Percentiles rank a stretch among this genome's conserved stretches.
phyloP scores from a whole-genome alignment of 2,329 filamentous ascomycete species.

The Orbilia blumenaviensis region DNA sequence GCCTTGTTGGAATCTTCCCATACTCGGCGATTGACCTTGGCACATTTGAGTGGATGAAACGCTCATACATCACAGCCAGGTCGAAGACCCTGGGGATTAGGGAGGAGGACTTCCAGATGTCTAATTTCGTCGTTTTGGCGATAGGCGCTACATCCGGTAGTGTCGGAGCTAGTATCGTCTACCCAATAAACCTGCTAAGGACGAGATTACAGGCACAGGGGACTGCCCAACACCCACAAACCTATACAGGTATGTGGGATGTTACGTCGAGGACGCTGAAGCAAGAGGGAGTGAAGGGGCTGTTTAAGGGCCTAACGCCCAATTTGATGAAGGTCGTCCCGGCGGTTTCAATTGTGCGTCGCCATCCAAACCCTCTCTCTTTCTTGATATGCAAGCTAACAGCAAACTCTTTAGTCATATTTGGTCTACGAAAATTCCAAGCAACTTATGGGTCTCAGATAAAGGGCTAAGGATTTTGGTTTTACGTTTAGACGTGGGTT shows the following conservation, averaged over 20 bases:
- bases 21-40: constrained; percentile 97
- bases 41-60: constrained; percentile 93
- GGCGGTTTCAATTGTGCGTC: constrained; percentile 80
- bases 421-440: constrained; percentile 93
- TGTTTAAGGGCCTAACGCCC: constrained; percentile 94
- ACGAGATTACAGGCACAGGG: constrained; percentile 90
- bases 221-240: constrained; percentile 86
- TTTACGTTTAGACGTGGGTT: constrained; percentile 17
- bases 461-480: constrained; percentile 54
- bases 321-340: constrained; percentile 97
- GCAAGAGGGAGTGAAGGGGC: constrained; percentile 81
- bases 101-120: constrained; percentile 80
- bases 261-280: constrained; percentile 83
- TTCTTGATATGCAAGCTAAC: neutral
- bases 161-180: constrained; percentile 90
- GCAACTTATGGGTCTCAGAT: constrained; percentile 69
- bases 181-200: constrained; percentile 90
- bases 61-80: constrained; percentile 74
- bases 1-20: constrained; percentile 94
- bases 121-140: constrained; percentile 83
- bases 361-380: neutral
- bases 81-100: constrained; percentile 75
- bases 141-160: constrained; percentile 91
- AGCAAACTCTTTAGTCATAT: constrained; percentile 67
- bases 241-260: constrained; percentile 90